Evolutionary conservation across 257 asterid species (phyloP).

Genomic region (Nicotiana undulata): DNA sequence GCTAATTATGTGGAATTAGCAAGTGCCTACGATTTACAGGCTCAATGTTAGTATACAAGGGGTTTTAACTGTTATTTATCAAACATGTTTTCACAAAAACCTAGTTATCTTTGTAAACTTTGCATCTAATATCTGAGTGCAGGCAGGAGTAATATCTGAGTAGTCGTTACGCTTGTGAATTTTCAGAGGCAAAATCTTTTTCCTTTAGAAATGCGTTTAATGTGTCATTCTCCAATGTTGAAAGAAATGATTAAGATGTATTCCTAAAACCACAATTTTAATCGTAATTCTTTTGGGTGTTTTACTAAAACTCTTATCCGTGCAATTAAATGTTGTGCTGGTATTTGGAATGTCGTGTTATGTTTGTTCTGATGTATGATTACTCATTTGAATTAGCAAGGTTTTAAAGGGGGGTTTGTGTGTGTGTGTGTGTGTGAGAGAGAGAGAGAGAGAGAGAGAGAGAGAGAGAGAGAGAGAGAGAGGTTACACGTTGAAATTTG

Average conservation of each 20-base stretch:
- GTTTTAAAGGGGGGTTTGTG: too few relatives aligned
- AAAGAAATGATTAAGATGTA: not conserved
- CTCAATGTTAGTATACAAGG: not conserved
- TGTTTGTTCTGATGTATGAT: too few relatives aligned
- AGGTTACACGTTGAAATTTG: not conserved
- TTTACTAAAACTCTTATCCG: not conserved
- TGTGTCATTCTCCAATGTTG: not conserved
- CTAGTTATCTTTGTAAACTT: slow-evolving; percentile 4
- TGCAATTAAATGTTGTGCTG: not conserved
- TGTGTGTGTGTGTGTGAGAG: not conserved
- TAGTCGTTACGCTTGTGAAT: not conserved
- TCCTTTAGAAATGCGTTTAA: not conserved
- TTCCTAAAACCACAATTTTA: not conserved
- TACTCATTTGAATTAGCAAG: too few relatives aligned
- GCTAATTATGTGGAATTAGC: too few relatives aligned
- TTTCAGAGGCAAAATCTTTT: not conserved
- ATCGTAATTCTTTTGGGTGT: not conserved
- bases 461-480: not conserved
- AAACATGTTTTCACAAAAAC: not conserved
- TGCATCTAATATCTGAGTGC: too few relatives aligned
- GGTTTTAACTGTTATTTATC: not conserved
- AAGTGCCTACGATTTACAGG: not conserved
- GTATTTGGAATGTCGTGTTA: not conserved
- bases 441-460: not conserved
- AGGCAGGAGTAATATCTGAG: not conserved